These are phyloP conservation scores for Geranomyces michiganensis DNA, from an alignment of 192 early-diverging fungal genomes.

Conservation along the genomic window DNA sequence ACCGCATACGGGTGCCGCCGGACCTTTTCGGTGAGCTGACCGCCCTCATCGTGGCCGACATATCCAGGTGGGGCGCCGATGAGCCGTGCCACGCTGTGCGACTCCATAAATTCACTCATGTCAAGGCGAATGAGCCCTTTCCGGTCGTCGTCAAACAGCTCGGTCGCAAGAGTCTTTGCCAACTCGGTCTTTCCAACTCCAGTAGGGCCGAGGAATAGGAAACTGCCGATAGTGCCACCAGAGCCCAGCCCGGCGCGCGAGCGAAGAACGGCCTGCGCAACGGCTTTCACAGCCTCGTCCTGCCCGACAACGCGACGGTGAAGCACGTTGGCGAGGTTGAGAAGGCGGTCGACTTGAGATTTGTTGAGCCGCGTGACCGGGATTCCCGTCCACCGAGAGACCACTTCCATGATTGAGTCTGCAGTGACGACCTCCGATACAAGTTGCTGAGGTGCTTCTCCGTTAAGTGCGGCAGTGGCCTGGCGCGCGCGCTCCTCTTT, in stretches of 20 bases:
- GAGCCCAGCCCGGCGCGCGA: conserved; percentile 88
- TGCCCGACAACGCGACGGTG: conserved; percentile 91
- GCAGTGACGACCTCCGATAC: conserved; percentile 85
- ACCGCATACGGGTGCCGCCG: conserved; percentile 91
- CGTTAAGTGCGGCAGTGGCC: conserved; percentile 41
- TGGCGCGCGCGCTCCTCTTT: conserved; percentile 65
- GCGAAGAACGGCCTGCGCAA: conserved; percentile 87
- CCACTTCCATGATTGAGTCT: conserved; percentile 93
- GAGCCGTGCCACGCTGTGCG: conserved; percentile 82
- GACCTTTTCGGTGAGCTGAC: conserved; percentile 93
- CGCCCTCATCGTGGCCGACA: conserved; percentile 95
- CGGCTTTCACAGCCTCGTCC: conserved; percentile 84
- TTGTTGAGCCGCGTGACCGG: conserved; percentile 88
- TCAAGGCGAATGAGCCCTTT: conserved; percentile 95
- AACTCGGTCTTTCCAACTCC: conserved; percentile 89
- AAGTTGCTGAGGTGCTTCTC: conserved; percentile 49
- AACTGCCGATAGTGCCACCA: conserved; percentile 79
- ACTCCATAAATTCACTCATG: conserved; percentile 98
- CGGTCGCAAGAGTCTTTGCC: conserved; percentile 61
- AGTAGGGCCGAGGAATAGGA: conserved; percentile 96
- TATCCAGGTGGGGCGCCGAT: conserved; percentile 97
- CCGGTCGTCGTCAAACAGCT: conserved; percentile 98
- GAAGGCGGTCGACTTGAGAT: conserved; percentile 81
- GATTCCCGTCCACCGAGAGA: conserved; percentile 96
- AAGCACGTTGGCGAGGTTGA: conserved; percentile 76